These are phyloP conservation scores for Rhodotorula sp. DNA, from an alignment of 1,284 basidiomycete genomes.

Conservation along the genomic window DNA sequence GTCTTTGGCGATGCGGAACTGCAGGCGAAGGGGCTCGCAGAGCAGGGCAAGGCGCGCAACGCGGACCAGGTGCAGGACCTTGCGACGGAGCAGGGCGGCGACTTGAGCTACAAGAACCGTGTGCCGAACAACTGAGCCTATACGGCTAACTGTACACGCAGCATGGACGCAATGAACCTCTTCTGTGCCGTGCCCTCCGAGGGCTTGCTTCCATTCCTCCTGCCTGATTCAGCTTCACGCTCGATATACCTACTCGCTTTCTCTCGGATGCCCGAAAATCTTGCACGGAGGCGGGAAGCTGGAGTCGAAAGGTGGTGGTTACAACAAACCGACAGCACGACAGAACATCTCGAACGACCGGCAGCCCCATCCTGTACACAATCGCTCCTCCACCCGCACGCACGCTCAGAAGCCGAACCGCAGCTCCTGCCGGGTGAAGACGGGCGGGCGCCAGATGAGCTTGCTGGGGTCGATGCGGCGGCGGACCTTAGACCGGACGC, in stretches of 20 bases:
- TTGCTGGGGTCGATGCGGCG: constrained; percentile 76
- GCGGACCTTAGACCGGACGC: constrained; percentile 75
- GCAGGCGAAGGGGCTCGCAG: background rate
- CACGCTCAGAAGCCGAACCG: constrained; percentile 35
- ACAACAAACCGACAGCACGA: background rate
- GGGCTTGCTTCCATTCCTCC: background rate
- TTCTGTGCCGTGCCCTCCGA: background rate
- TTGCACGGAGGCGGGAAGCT: too few species aligned
- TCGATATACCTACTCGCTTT: too few species aligned
- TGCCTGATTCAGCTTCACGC: background rate
- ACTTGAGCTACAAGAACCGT: constrained; percentile 2
- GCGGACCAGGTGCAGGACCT: background rate
- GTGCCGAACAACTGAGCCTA: background rate
- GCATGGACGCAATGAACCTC: background rate
- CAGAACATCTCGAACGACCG: background rate
- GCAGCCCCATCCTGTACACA: background rate
- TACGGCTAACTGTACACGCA: background rate
- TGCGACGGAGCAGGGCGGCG: constrained; percentile 3
- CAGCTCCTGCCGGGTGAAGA: constrained; percentile 49
- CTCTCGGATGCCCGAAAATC: too few species aligned
- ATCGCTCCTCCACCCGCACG: background rate
- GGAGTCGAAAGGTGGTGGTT: background rate
- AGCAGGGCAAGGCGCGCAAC: background rate
- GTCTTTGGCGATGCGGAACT: constrained; percentile 11
- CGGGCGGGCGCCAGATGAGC: constrained; percentile 83